Conservation (phyloP, 192 early-diverging fungal genomes). For the Funneliformis geosporum region DNA sequence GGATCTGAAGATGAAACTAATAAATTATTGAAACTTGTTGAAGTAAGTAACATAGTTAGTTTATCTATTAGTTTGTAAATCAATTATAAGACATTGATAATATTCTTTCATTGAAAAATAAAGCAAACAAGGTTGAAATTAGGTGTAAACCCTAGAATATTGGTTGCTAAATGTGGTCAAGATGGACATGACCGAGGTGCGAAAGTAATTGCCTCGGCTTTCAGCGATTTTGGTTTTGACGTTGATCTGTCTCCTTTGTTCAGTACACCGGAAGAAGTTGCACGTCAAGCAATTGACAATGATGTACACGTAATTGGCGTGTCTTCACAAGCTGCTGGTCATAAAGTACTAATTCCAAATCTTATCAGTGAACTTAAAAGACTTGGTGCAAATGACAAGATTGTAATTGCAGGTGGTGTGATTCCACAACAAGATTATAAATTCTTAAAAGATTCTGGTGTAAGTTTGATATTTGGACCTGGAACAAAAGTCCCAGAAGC, state of each 20-base stretch:
- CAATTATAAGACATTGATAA: not conserved
- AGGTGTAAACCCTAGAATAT: slow-evolving; percentile 84
- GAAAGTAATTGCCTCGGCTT: slow-evolving; percentile 89
- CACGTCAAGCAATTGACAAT: slow-evolving; percentile 84
- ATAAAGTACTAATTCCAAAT: slow-evolving; percentile 84
- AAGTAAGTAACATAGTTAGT: slow-evolving; percentile 34
- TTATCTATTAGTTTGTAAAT: not conserved
- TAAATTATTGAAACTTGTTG: slow-evolving; percentile 62
- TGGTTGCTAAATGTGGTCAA: slow-evolving; percentile 93
- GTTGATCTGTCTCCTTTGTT: slow-evolving; percentile 89
- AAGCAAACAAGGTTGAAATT: slow-evolving; percentile 16
- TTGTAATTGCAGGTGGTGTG: slow-evolving; percentile 83
- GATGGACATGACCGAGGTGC: slow-evolving; percentile 94
- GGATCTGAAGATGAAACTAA: slow-evolving; percentile 64
- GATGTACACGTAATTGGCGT: slow-evolving; percentile 89
- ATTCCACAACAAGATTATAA: slow-evolving; percentile 89
- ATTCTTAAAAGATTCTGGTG: slow-evolving; percentile 78
- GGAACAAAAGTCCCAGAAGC: slow-evolving; percentile 86
- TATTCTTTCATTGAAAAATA: not conserved
- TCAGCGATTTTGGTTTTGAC: slow-evolving; percentile 89
- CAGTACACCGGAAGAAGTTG: slow-evolving; percentile 88
- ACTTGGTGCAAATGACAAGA: slow-evolving; percentile 70
- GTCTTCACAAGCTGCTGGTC: slow-evolving; percentile 86
- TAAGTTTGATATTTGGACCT: slow-evolving; percentile 82
- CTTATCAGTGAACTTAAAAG: slow-evolving; percentile 76